Conservation (phyloP, 2,329 filamentous ascomycete genomes). For the Fusarium keratoplasticum region DNA sequence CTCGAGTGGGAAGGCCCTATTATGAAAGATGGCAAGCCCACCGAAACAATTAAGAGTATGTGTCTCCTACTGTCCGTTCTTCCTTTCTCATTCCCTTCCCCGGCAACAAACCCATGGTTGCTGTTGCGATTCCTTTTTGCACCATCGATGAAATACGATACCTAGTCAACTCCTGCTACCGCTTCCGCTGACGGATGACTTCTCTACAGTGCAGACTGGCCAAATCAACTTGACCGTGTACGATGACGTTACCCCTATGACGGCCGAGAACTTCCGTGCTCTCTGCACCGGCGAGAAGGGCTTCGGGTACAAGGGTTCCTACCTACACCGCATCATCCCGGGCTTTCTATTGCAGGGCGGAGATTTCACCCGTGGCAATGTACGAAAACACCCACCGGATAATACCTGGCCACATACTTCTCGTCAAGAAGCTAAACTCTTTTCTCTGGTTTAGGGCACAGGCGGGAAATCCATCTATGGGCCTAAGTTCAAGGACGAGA, state of each 20-base stretch:
- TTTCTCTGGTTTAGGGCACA: constrained; percentile 71
- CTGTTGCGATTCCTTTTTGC: constrained; percentile 16
- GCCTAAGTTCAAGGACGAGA: constrained; percentile 94
- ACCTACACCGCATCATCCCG: constrained; percentile 93
- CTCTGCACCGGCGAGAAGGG: constrained; percentile 86
- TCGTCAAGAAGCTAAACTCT: too few relatives aligned
- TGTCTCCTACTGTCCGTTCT: too few relatives aligned
- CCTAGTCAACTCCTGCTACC: neutral
- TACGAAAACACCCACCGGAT: constrained; percentile 58
- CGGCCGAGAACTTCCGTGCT: constrained; percentile 83
- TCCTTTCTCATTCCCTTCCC: constrained; percentile 10
- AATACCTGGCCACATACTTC: constrained; percentile 29
- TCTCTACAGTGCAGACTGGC: constrained; percentile 73
- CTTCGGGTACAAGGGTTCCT: constrained; percentile 84
- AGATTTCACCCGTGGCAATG: constrained; percentile 93
- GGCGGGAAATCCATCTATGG: constrained; percentile 96
- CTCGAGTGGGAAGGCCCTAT: constrained; percentile 78
- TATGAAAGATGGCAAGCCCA: constrained; percentile 69
- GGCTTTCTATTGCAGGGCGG: constrained; percentile 96
- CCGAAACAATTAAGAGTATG: constrained; percentile 70
- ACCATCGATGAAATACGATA: neutral
- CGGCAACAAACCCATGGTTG: constrained; percentile 8
- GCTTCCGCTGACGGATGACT: constrained; percentile 32
- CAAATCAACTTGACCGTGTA: constrained; percentile 92
- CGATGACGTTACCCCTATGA: constrained; percentile 89